A percentile compares a stretch with the other conserved stretches of the same genome.
These are phyloP conservation scores for Coemansia sp. DNA, from an alignment of 192 early-diverging fungal genomes.

Conservation along the genomic window DNA sequence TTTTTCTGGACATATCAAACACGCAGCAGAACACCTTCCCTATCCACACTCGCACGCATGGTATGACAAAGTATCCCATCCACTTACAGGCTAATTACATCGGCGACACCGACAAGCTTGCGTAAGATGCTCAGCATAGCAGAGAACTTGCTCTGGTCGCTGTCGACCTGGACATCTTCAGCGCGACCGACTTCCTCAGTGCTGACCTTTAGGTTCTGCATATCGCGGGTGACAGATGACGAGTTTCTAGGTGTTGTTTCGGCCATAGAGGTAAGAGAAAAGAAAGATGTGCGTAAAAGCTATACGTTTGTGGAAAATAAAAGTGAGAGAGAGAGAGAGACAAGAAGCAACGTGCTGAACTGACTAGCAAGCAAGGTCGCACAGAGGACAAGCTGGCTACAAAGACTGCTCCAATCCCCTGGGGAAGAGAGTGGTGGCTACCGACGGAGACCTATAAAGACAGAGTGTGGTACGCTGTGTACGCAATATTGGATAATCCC, in stretches of 20 bases:
- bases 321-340: neutral
- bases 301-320: neutral
- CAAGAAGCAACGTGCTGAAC: neutral
- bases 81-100: conserved; percentile 61
- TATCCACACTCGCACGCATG: neutral
- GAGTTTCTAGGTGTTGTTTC: conserved; percentile 48
- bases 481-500: neutral
- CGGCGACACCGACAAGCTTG: conserved; percentile 71
- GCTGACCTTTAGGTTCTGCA: conserved; percentile 28
- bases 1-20: conserved; percentile 5
- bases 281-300: neutral
- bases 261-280: neutral
- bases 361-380: neutral
- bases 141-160: conserved; percentile 61
- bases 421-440: neutral
- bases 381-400: neutral
- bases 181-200: conserved; percentile 20
- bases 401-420: conserved; percentile 1
- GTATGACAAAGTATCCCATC: neutral
- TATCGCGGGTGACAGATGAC: conserved; percentile 21
- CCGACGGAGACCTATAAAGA: neutral
- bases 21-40: neutral
- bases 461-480: neutral
- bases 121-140: conserved; percentile 63
- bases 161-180: conserved; percentile 49